These are phyloP conservation scores for Cucurbita moschata DNA, from an alignment of 306 rosid genomes.

Conservation along the genomic window DNA sequence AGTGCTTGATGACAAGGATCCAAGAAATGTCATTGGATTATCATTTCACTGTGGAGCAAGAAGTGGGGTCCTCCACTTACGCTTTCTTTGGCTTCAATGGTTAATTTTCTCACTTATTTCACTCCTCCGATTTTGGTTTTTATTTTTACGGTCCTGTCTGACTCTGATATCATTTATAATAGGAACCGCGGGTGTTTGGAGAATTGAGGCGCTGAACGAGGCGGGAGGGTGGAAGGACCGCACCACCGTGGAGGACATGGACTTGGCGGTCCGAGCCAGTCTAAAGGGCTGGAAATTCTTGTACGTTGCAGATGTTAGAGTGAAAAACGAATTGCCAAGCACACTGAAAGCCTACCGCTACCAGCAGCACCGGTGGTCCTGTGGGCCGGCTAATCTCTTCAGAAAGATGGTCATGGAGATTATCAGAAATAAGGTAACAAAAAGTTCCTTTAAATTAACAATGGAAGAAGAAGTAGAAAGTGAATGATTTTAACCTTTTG, in stretches of 20 bases:
- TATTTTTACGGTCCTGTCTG: too few relatives aligned
- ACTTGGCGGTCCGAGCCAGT: conserved; percentile 49
- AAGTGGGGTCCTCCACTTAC: conserved; percentile 51
- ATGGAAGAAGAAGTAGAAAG: too few relatives aligned
- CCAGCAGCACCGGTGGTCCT: conserved; percentile 59
- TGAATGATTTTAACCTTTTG: background rate
- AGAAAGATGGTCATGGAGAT: conserved; percentile 41
- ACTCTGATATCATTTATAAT: too few relatives aligned
- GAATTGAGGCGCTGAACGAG: conserved; percentile 42
- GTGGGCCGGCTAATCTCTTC: conserved; percentile 59
- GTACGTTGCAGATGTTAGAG: conserved; percentile 30
- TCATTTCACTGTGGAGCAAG: conserved; percentile 66
- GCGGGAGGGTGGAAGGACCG: conserved; percentile 61
- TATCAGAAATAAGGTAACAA: conserved; percentile 31
- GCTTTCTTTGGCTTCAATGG: conserved; percentile 59
- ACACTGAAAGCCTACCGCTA: conserved; percentile 46
- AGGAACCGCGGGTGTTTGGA: conserved; percentile 68
- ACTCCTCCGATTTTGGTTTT: too few relatives aligned
- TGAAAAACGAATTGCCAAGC: conserved; percentile 48
- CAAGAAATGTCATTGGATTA: conserved; percentile 71
- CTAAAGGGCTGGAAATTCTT: conserved; percentile 63
- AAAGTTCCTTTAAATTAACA: too few relatives aligned
- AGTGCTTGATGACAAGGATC: conserved; percentile 58
- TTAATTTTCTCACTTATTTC: conserved; percentile 6
- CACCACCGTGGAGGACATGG: conserved; percentile 67